Conservation (phyloP, 768 basidiomycete genomes). For the Podaxis pistillaris region DNA sequence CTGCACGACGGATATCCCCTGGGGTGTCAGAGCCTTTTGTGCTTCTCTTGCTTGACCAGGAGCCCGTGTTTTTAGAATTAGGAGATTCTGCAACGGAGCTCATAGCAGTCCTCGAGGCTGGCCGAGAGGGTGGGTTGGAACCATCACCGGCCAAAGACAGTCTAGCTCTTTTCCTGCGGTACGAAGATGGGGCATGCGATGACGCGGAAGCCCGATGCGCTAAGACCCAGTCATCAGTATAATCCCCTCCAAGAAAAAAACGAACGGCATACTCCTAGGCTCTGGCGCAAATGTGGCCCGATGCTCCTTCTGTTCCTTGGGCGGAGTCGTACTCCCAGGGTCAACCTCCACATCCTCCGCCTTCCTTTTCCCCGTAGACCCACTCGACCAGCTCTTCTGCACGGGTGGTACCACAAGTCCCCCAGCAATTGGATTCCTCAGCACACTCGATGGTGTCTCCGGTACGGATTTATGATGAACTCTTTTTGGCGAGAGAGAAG, state of each 20-base stretch:
- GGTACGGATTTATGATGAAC: constrained; percentile 29
- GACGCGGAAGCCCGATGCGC: constrained; percentile 53
- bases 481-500: constrained; percentile 22
- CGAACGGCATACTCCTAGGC: constrained; percentile 50
- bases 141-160: constrained; percentile 45
- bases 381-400: constrained; percentile 33
- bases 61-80: constrained; percentile 43
- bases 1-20: constrained; percentile 19
- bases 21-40: constrained; percentile 15
- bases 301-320: constrained; percentile 53
- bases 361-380: constrained; percentile 60
- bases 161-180: constrained; percentile 64
- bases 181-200: constrained; percentile 69
- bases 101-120: constrained; percentile 10
- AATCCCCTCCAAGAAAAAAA: neutral
- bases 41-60: constrained; percentile 42
- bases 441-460: constrained; percentile 28
- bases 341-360: constrained; percentile 65
- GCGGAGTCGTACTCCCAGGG: constrained; percentile 51
- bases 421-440: constrained; percentile 23
- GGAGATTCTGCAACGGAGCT: constrained; percentile 18
- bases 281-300: constrained; percentile 64
- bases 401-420: constrained; percentile 25
- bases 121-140: constrained; percentile 35
- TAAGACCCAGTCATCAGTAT: constrained; percentile 23